Evolutionary conservation across 2,329 filamentous ascomycete species (phyloP).

Genomic region (Aspergillus chevalieri): DNA sequence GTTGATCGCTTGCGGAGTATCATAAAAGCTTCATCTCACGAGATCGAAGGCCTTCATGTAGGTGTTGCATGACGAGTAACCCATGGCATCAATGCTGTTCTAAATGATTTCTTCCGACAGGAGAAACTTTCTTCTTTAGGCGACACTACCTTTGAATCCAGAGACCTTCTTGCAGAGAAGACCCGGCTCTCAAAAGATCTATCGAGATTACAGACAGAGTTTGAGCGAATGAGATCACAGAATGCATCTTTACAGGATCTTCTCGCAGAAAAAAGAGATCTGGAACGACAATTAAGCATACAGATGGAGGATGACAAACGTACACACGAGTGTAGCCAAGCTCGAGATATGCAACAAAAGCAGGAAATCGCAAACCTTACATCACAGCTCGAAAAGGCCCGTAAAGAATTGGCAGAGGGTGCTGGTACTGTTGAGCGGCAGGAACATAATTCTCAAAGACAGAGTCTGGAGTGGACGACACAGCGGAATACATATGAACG

Average conservation of each 20-base stretch:
- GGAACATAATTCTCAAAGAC: constrained; percentile 51
- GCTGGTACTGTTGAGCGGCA: constrained; percentile 42
- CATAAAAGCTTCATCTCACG: constrained; percentile 46
- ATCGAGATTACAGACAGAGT: constrained; percentile 52
- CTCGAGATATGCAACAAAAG: constrained; percentile 27
- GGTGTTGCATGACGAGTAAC: constrained; percentile 5
- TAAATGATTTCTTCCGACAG: constrained; percentile 37
- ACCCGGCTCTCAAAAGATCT: constrained; percentile 56
- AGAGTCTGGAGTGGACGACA: constrained; percentile 55
- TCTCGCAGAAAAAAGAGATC: constrained; percentile 69
- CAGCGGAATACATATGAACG: constrained; percentile 62
- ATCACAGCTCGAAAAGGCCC: constrained; percentile 42
- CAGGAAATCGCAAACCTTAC: constrained; percentile 37
- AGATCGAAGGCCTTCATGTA: constrained; percentile 54
- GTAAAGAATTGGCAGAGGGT: constrained; percentile 46
- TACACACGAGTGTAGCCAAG: constrained; percentile 54
- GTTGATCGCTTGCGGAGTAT: constrained; percentile 21
- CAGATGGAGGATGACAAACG: constrained; percentile 78
- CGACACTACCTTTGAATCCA: constrained; percentile 61
- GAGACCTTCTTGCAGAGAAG: constrained; percentile 63
- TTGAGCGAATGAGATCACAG: constrained; percentile 58
- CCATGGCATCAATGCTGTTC: neutral
- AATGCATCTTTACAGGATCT: constrained; percentile 58
- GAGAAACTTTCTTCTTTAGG: constrained; percentile 66
- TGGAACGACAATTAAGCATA: constrained; percentile 72